Base-by-base conservation (phyloP, 2,329 filamentous ascomycete genomes). In the Diaporthe citrichinensis region DNA sequence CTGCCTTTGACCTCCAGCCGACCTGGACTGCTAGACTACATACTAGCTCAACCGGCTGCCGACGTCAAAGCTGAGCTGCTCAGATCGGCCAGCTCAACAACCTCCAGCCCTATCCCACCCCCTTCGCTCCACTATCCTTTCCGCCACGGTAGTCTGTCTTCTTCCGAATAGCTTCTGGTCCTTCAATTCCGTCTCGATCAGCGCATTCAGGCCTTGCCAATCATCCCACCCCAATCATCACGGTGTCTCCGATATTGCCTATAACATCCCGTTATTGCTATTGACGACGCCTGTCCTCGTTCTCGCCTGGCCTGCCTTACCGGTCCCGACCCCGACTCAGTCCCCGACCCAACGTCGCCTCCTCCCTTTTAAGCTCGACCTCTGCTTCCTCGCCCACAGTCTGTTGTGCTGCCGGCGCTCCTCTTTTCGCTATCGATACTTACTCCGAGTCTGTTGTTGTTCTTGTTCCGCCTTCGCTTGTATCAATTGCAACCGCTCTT, bases 221-320 rank as follows among this genome's bases (percentile, higher is more conserved):
- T 67, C 67, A 59, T 77, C 73, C 61, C 71, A 53, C 57, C n/a
- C 46, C 51, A 53, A 73, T 73, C 71, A 73, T 67, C 76, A 77
- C 76, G 76, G 76, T 77, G 76, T 75, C 76, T 75, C 76, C 76
- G 76, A 77, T 77, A 77, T 77, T 77, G 73, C 49, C 62, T 77
- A 74, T 53, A 75, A 69, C 67, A 73, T 58, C 59, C 74, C 55
- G 72, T 75, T 75, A 59, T 75, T 77, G 76, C 55, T 41, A 46
- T 75, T 71, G 61, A 69, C 74, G 57, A 69, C 51, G 61, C 62
- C 62, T 36, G 44, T 58, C 51, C 62, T 49, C 71, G 53, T 31
- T 53, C 65, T 61, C 41, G 71, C 65, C 65, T 69, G 65, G 49
- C 49, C 28, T 76, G 71, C 57, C 62, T 49, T 31, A 55, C n/a